A percentile compares a stretch with the other conserved stretches of the same genome.
Evolutionary conservation across 805 yeast genomes (phyloP).

Genomic region (Nakazawaea ernobii): DNA sequence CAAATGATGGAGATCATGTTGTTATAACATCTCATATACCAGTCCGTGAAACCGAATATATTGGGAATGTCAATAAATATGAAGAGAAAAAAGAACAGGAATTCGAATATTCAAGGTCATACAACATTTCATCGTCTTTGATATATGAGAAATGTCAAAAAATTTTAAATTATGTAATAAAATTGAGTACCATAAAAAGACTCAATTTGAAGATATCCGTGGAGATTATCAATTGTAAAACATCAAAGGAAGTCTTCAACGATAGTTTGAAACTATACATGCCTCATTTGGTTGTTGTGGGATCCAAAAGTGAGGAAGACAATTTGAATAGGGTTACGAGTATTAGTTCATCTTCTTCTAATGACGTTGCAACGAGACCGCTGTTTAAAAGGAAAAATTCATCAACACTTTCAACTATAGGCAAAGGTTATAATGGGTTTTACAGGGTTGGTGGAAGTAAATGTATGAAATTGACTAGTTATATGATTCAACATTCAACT

Average conservation of each 20-base stretch:
- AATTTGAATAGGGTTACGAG: slow-evolving; percentile 7
- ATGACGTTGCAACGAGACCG: neutral
- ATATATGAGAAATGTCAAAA: slow-evolving; percentile 23
- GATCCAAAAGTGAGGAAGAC: slow-evolving; percentile 25
- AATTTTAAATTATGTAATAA: slow-evolving; percentile 18
- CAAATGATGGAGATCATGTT: slow-evolving; percentile 59
- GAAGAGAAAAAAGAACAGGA: slow-evolving; percentile 17
- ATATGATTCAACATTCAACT: slow-evolving; percentile 6
- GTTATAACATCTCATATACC: slow-evolving; percentile 46
- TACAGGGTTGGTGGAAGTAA: slow-evolving; percentile 8
- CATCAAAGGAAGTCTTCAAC: slow-evolving; percentile 41
- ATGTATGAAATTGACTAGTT: slow-evolving; percentile 11
- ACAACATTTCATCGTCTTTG: slow-evolving; percentile 16
- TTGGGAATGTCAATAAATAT: slow-evolving; percentile 11
- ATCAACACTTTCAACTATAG: slow-evolving; percentile 11
- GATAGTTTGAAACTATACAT: slow-evolving; percentile 53
- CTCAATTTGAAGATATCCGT: slow-evolving; percentile 39
- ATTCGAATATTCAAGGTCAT: slow-evolving; percentile 12
- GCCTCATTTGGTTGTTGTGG: slow-evolving; percentile 49
- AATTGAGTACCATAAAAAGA: slow-evolving; percentile 2
- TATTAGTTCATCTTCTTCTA: neutral
- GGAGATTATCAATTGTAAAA: slow-evolving; percentile 48
- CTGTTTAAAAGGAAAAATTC: neutral
- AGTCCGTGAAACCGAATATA: slow-evolving; percentile 3
- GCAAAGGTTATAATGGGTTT: slow-evolving; percentile 13